Percentiles rank a stretch among this genome's conserved stretches.
Conservation (phyloP, 768 basidiomycete genomes). For the Agrocybe pediades region DNA sequence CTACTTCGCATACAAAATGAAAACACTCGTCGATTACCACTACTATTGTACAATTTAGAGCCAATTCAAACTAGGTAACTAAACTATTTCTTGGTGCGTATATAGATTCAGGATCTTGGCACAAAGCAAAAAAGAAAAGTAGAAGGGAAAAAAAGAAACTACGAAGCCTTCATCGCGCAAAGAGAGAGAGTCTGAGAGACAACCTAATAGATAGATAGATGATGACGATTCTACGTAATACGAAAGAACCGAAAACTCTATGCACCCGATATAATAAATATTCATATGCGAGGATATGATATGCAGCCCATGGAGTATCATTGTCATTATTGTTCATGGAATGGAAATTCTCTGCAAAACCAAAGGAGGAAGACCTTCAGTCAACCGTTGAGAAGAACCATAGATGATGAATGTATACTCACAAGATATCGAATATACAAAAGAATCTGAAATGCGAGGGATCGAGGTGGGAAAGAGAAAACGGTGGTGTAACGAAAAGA, state of each 20-base stretch:
- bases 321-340: too few relatives aligned
- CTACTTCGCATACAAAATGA: too few relatives aligned
- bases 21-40: background rate
- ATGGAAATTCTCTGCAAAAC: too few relatives aligned
- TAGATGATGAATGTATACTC: background rate
- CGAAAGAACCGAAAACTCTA: background rate
- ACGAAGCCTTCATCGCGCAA: background rate
- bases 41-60: slow-evolving; percentile 1
- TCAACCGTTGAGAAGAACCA: too few relatives aligned
- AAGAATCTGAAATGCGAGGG: background rate
- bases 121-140: background rate
- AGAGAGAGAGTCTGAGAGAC: too few relatives aligned
- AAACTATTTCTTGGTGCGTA: slow-evolving; percentile 2
- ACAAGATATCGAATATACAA: slow-evolving; percentile 3
- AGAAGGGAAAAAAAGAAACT: background rate
- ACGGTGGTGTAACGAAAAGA: background rate
- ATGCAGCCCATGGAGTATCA: too few relatives aligned
- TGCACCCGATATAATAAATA: background rate
- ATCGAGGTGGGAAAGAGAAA: slow-evolving; percentile 1
- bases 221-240: too few relatives aligned
- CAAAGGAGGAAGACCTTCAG: too few relatives aligned
- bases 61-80: background rate
- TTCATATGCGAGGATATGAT: background rate
- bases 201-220: too few relatives aligned
- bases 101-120: too few relatives aligned